Evolutionary conservation across 768 basidiomycete genomes (phyloP), one percentile per base, ranked within the genome.

Genomic region (Leccinum fibrillosum): DNA sequence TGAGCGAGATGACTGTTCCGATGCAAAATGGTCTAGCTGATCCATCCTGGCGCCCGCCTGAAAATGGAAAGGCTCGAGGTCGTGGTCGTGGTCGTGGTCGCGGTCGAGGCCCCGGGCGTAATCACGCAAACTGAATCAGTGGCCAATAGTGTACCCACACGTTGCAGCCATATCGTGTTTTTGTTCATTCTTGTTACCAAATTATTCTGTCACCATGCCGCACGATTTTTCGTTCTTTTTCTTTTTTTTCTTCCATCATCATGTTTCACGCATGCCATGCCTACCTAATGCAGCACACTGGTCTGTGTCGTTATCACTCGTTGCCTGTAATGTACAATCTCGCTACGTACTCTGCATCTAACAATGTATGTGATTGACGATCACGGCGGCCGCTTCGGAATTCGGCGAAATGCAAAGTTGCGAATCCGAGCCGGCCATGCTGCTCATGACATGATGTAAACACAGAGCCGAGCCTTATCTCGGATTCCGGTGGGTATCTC

Each of bases 11-110:
- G 23, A 28, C 56, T 28, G 25, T 32, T 58, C 53, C 64, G 8
- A 54, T 63, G 11, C 42, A 19, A 9, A 44, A 44, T 44, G 42
- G 42, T 44, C 26, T 13, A 44, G 21, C 54, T 25, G 56, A 59
- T 57, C 25, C 52, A 64, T 55, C 52, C 39, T 47, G 55, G 30
- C 60, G 52, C 49, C 25, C 49, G 32, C 53, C 55, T 39, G 57
- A 61, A 52, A 56, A 59, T 59, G 63, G 71, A 49, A 71, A 68
- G 47, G 70, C 74, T 49, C 67, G 65, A 32, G 76, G 76, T 15
- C 71, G 79, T 37, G 77, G 80, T 11, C 71, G 76, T 28, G 77
- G 76, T 6, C 68, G 72, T 50, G 76, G 73, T 35, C 68, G 69
- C 13, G 73, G 77, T 45, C 74, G 76, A 25, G 76, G 73, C 8